Evolutionary conservation across 768 basidiomycete genomes (phyloP), one percentile per base, ranked within the genome.

Genomic region (Leccinum subtestaceum): DNA sequence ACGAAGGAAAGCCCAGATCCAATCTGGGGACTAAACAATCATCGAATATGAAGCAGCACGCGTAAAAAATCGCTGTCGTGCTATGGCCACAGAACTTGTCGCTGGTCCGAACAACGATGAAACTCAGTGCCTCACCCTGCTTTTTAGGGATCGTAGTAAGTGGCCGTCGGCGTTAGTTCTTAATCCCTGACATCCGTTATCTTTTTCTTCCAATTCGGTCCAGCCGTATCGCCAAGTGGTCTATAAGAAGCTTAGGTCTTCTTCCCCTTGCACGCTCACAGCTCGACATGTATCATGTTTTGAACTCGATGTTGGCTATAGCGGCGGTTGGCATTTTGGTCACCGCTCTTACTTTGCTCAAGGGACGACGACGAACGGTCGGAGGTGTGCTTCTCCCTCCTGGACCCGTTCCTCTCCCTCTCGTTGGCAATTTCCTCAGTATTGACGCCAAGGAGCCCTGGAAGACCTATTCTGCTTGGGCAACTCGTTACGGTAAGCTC

Each of bases 381-480:
- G 40, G 40, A 19, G 61, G 58, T 2, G 40, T 29, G 46, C 60
- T 23, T 7, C 55, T 63, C 2, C 67, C 57, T 55, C 66, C 65
- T 27, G 66, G 67, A 11, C 66, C 66, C 29, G n/a, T n/a, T n/a
- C 61, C 61, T 25, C 55, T 68, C 17, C 67, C 67, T 5, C 2
- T 69, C 2, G 23, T 69, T 5, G 67, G 67, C 1, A 68, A 61
- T 55, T 4, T 60, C 31, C 47, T 68, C 43, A 40, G 52, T 23
- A 66, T 69, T 13, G 55, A 69, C 6, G 10, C 55, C 4, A 53
- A 61, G 49, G 60, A 53, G n/a, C 67, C 67, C 38, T 67, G 67
- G 67, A 27, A 48, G 1, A 66, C 64, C 6, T 66, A 69, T 27
- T 15, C 67, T 17, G 38, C 59, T 15, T 69, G 67, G 67, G 59